Base-by-base conservation (phyloP, 257 asterid species). In the Gentiana macrophylla region DNA sequence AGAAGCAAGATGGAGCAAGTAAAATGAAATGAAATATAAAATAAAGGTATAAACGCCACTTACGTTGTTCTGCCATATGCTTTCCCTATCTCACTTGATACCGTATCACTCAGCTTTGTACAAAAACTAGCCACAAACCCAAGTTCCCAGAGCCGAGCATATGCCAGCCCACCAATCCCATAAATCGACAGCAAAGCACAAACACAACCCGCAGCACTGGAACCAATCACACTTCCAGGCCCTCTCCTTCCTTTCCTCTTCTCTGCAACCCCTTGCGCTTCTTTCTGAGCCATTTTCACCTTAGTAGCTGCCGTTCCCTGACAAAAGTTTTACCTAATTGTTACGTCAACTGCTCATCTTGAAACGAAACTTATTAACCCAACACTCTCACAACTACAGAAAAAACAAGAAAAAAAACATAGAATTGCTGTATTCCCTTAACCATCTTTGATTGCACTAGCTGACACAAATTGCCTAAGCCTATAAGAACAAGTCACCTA, bases 61-160 rank as follows among this genome's bases (percentile, higher is more conserved):
- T 1, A 92, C 98, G 98, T 92, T 4, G 95, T 92, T 77, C 62
- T 78, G 51, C 98, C 98, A 64, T 75, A 92, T 44, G 98, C 98
- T 67, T 91, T 91, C 67, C 98, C 98, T 41, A 91, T 91, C 84
- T 91, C 98, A 61, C 97, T 91, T 1, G 98, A 91, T 73, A 91
- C 94, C 2, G 98, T 91, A 64, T 91, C 97, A 51, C 94, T 87
- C 76, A 91, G 76, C 75, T 91, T 91, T 32, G 98, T 87, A 68
- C 97, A 91, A 79, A 91, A 91, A 64, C 95, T 81, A 50, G 98
- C 94, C 46, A 87, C 89, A 70, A 91, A 91, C 8, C 94, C 97
- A 12, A 91, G 97, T 45, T 63, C 66, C 98, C 98, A 91, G 12
- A 91, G 74, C 8, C 67, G 80, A 55, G 72, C 51, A 70, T 73